Conservation (phyloP, 139 green algal genomes). For the Spirogloea muscicola region DNA sequence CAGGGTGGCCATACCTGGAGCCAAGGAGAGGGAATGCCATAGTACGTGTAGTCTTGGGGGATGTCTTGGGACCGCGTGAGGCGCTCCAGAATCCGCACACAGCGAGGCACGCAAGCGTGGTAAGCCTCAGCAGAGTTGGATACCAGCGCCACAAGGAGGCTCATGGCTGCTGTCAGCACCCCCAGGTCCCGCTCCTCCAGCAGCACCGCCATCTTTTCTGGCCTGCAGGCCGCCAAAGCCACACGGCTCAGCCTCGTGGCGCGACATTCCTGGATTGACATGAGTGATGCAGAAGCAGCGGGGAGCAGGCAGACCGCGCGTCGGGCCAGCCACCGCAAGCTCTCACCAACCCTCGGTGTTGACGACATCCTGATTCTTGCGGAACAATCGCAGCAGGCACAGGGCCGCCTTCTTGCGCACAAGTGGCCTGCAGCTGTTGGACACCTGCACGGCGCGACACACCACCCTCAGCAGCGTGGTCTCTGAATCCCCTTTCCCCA, state of each 20-base stretch:
- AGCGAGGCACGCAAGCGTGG: slow-evolving; percentile 69
- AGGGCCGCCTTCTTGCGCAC: slow-evolving; percentile 97
- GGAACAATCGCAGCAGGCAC: slow-evolving; percentile 85
- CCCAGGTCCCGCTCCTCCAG: slow-evolving; percentile 91
- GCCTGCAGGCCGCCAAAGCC: too few relatives aligned
- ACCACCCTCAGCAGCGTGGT: too few relatives aligned
- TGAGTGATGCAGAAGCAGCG: too few relatives aligned
- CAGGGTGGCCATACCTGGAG: slow-evolving; percentile 80
- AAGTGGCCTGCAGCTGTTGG: slow-evolving; percentile 61
- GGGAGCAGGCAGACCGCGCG: too few relatives aligned
- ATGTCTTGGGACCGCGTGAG: slow-evolving; percentile 71
- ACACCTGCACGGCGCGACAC: too few relatives aligned
- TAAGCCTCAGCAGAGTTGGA: slow-evolving; percentile 58
- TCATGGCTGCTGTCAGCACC: slow-evolving; percentile 73
- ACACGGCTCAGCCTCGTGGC: too few relatives aligned
- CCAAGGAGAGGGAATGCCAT: slow-evolving; percentile 96
- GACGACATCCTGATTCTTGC: slow-evolving; percentile 79
- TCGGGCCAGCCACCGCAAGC: too few relatives aligned
- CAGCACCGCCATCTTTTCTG: slow-evolving; percentile 61
- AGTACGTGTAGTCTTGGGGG: slow-evolving; percentile 94
- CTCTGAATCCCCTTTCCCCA: too few relatives aligned
- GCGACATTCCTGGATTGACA: too few relatives aligned
- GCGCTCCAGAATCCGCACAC: slow-evolving; percentile 81
- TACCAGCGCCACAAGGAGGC: slow-evolving; percentile 81
- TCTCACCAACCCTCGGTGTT: slow-evolving; percentile 56